These are phyloP conservation scores for Psophocarpus tetragonolobus DNA, from an alignment of 306 rosid genomes.

Conservation along the genomic window DNA sequence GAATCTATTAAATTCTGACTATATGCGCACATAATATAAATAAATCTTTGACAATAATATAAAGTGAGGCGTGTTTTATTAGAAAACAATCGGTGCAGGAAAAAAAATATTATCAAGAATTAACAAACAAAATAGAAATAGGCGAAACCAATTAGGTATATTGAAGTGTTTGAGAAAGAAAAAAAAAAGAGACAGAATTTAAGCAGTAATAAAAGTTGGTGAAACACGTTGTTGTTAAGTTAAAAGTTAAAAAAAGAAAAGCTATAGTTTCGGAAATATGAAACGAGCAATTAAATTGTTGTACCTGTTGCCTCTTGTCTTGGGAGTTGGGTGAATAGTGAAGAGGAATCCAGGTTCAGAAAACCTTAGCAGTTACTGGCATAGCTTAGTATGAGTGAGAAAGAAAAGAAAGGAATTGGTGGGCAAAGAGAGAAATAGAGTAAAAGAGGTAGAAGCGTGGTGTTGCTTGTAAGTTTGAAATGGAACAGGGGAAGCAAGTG, in stretches of 20 bases:
- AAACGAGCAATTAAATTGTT: no score
- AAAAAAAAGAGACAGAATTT: not conserved
- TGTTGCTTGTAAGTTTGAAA: conserved; percentile 33
- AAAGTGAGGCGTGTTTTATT: no score
- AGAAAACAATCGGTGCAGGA: no score
- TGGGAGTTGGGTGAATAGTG: no score
- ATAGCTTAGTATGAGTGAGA: not conserved
- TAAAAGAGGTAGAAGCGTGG: not conserved
- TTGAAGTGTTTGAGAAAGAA: not conserved
- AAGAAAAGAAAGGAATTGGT: no score
- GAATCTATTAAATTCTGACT: no score
- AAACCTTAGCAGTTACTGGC: not conserved
- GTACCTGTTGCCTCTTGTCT: not conserved
- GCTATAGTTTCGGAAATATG: no score
- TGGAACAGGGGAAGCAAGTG: not conserved
- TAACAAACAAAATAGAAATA: no score
- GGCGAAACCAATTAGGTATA: not conserved
- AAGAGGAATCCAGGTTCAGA: not conserved
- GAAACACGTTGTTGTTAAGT: not conserved
- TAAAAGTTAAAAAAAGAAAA: not conserved
- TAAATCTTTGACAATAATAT: no score
- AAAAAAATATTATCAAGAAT: no score
- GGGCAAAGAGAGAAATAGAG: not conserved
- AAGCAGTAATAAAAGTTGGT: not conserved
- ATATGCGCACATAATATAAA: no score